phyloP scores from a whole-genome alignment of 1,284 basidiomycete genomes.

The Fomitopsis betulina region DNA sequence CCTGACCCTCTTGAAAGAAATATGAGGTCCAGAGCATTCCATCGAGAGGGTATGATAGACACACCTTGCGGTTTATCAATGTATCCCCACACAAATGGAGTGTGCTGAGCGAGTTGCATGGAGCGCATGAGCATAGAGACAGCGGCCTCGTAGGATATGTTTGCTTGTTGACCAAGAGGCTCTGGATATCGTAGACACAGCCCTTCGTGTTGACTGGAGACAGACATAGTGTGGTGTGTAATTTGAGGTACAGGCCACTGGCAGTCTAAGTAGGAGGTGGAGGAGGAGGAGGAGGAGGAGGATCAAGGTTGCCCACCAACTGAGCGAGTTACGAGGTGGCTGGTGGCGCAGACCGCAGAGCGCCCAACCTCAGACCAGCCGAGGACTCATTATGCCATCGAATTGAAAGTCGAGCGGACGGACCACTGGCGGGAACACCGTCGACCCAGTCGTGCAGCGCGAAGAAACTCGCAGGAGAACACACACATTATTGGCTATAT shows the following conservation, averaged over 20 bases:
- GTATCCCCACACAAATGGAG: constrained; percentile 65
- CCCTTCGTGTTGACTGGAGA: constrained; percentile 23
- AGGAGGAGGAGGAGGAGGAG: too few species aligned
- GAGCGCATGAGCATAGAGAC: constrained; percentile 56
- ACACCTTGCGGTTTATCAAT: constrained; percentile 69
- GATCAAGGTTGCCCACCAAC: too few species aligned
- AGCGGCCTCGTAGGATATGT: constrained; percentile 53
- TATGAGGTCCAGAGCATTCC: background rate
- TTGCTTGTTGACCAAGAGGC: constrained; percentile 48
- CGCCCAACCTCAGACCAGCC: too few species aligned
- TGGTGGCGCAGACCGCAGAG: too few species aligned
- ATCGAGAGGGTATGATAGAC: background rate
- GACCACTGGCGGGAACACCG: too few species aligned
- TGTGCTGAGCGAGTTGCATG: constrained; percentile 43
- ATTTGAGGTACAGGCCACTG: background rate
- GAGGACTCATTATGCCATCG: too few species aligned
- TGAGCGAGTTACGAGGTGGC: too few species aligned
- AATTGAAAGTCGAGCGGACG: too few species aligned
- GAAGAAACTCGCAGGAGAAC: too few species aligned
- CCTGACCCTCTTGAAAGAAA: constrained; percentile 50
- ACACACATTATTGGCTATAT: background rate
- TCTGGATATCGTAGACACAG: constrained; percentile 67
- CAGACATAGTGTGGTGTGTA: constrained; percentile 1
- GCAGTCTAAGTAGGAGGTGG: too few species aligned
- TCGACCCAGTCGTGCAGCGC: too few species aligned